Evolutionary conservation across 148 eudicot species (phyloP), one percentile per base, ranked within the genome.

Genomic region (Heliosperma pusillum): DNA sequence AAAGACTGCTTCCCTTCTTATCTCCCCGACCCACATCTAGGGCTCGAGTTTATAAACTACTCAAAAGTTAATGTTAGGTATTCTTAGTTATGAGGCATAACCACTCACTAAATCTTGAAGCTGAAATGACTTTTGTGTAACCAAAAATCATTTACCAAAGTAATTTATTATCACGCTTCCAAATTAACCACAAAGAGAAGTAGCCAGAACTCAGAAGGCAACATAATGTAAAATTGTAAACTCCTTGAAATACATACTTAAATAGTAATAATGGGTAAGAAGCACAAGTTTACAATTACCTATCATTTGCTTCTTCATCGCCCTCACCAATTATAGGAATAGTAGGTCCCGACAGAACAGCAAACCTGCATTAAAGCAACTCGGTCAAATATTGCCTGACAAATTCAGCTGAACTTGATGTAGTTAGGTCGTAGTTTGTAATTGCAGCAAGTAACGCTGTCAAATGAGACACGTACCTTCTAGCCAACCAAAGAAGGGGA

Each of bases 241-340:
- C n/a, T 29, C 30, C 30, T 29, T 29, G 30, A 29, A 33, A 47
- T 47, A 12, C 53, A 47, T 50, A 16, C 55, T 3, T 4, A 17
- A 50, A 50, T 13, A 50, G 55, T 10, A 16, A 16, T 16, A 42
- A 63, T 59, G 58, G 12, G n/a, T n/a, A 40, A 67, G 71, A 67
- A 67, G 71, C 42, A 42, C 17, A 77, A 40, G 74, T 50, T 26
- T 44, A 65, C 62, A 52, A 21, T 61, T 61, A 94, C 98, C 91
- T 86, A 71, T 94, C 98, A 85, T 94, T 94, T 76, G 98, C 93
- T 83, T 94, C 97, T 77, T 87, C 90, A 69, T 90, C 83, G 68
- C 93, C 98, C 87, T 94, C 98, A 20, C 98, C 98, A 84, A 94
- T 94, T 75, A 94, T 94, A 58, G 98, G 98, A 81, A 94, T 91